These are phyloP conservation scores for Russula ochroleuca DNA, from an alignment of 768 basidiomycete species.

Conservation along the genomic window DNA sequence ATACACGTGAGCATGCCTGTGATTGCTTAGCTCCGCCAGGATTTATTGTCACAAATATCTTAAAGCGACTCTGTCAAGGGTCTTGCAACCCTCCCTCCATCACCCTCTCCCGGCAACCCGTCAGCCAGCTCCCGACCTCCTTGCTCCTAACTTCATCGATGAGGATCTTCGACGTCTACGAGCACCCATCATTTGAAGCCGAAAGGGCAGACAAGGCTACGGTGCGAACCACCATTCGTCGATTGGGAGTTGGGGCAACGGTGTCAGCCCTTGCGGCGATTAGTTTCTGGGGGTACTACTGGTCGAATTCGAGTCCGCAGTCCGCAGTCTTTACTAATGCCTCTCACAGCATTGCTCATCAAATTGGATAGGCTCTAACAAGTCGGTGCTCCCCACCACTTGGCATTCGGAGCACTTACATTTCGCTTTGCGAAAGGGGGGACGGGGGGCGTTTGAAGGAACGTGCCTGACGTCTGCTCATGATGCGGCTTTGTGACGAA, in stretches of 20 bases:
- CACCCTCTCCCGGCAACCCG: not conserved
- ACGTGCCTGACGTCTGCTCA: not conserved
- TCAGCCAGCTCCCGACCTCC: not conserved
- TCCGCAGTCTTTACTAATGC: slow-evolving; percentile 11
- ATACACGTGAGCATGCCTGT: not conserved
- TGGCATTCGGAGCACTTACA: not conserved
- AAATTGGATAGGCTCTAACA: slow-evolving; percentile 1
- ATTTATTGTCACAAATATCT: not conserved
- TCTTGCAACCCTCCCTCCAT: no score
- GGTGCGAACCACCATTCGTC: slow-evolving; percentile 12
- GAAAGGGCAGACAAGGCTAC: slow-evolving; percentile 15
- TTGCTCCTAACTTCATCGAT: slow-evolving; percentile 6
- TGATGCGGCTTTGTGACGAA: not conserved
- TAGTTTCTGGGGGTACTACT: slow-evolving; percentile 23
- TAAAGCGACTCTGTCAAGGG: not conserved
- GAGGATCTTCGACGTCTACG: slow-evolving; percentile 28
- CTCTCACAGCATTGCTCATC: not conserved
- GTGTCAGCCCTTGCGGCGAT: slow-evolving; percentile 22
- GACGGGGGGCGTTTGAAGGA: not conserved
- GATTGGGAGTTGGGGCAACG: slow-evolving; percentile 23
- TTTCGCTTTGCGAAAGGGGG: not conserved
- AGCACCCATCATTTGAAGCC: slow-evolving; percentile 27
- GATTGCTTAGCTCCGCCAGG: not conserved
- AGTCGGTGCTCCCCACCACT: not conserved
- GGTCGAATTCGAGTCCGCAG: slow-evolving; percentile 22